Conservation (phyloP, 768 basidiomycete species). For the Glaciozyma antarctica region DNA sequence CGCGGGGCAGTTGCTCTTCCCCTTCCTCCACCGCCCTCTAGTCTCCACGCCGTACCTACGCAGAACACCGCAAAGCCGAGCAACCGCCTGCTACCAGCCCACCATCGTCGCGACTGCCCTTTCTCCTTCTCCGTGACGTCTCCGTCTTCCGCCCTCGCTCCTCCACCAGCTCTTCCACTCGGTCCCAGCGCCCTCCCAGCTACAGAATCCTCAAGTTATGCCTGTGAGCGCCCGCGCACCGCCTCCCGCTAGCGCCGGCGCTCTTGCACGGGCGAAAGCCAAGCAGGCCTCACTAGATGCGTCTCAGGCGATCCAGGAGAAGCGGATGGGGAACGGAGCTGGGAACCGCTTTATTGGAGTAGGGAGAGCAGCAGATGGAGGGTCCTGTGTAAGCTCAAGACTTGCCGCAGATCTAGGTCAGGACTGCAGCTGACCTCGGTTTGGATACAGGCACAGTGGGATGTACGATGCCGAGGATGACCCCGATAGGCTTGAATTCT, state of each 20-base stretch:
- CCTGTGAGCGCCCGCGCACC: constrained; percentile 11
- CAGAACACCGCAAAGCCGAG: too few species aligned
- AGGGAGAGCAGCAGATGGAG: constrained; percentile 20
- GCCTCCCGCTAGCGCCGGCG: constrained; percentile 15
- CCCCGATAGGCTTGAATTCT: constrained; percentile 73
- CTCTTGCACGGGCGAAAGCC: constrained; percentile 24
- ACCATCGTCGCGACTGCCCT: not conserved
- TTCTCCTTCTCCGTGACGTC: not conserved
- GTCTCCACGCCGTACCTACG: too few species aligned
- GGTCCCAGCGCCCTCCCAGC: not conserved
- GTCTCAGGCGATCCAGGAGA: constrained; percentile 13
- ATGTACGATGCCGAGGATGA: constrained; percentile 44
- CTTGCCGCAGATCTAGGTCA: too few species aligned
- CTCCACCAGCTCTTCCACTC: not conserved
- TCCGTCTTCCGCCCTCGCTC: not conserved
- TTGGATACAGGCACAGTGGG: constrained; percentile 4
- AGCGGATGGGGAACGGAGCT: constrained; percentile 5
- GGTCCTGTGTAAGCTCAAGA: constrained; percentile 15
- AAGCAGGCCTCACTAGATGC: constrained; percentile 23
- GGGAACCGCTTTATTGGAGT: constrained; percentile 23
- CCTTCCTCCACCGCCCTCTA: too few species aligned
- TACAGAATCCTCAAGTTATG: not conserved
- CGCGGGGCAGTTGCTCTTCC: too few species aligned
- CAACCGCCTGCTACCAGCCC: not conserved
- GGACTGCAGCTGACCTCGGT: too few species aligned